These are phyloP conservation scores for Mycena capillaripes DNA, from an alignment of 768 basidiomycete genomes.

Conservation along the genomic window DNA sequence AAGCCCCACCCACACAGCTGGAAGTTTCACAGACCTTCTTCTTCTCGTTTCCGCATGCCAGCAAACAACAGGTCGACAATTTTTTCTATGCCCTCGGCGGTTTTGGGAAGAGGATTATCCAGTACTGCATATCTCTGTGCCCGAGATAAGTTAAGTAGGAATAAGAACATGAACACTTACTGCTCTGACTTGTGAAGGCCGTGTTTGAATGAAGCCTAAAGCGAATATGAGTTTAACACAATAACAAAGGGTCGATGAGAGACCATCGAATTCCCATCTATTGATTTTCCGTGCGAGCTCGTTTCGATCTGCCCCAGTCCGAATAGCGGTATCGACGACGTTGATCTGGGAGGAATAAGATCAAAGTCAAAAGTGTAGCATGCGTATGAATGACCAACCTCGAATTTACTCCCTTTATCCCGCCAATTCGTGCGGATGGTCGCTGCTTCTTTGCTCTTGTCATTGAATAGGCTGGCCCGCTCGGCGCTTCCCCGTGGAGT, in stretches of 20 bases:
- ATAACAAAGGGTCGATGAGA: neutral
- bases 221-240: neutral
- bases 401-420: slow-evolving; percentile 24
- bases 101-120: slow-evolving; percentile 50
- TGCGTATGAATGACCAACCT: neutral
- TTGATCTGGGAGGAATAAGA: slow-evolving; percentile 47
- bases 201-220: slow-evolving; percentile 47
- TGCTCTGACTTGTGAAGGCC: slow-evolving; percentile 55
- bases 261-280: slow-evolving; percentile 56
- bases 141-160: neutral
- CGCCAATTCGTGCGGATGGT: slow-evolving; percentile 50
- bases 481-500: slow-evolving; percentile 42
- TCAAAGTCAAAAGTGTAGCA: neutral
- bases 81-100: slow-evolving; percentile 46
- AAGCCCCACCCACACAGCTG: neutral
- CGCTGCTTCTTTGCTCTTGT: slow-evolving; percentile 48
- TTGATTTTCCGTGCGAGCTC: slow-evolving; percentile 52
- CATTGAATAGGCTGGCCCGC: slow-evolving; percentile 46
- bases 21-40: slow-evolving; percentile 41
- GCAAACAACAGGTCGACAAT: slow-evolving; percentile 51
- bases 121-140: slow-evolving; percentile 52
- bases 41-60: slow-evolving; percentile 57
- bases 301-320: slow-evolving; percentile 45
- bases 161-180: slow-evolving; percentile 35
- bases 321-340: slow-evolving; percentile 45